Percentiles rank a stretch among this genome's conserved stretches.
These are phyloP conservation scores for Suillus decipiens DNA, from an alignment of 768 basidiomycete species.

Conservation along the genomic window DNA sequence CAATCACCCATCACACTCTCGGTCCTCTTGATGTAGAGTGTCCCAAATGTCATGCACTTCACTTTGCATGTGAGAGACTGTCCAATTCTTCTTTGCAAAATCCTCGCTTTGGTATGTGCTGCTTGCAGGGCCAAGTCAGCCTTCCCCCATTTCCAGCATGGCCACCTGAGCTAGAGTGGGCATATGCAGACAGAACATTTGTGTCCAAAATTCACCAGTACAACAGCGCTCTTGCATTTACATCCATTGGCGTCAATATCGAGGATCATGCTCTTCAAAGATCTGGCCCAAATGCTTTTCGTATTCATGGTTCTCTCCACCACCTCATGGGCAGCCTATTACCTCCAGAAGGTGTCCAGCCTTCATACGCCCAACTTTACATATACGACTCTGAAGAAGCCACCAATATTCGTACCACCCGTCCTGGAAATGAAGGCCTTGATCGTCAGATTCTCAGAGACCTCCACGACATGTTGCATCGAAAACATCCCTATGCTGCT, in stretches of 20 bases:
- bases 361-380: constrained; percentile 43
- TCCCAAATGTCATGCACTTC: constrained; percentile 21
- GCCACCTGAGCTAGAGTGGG: constrained; percentile 16
- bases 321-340: constrained; percentile 38
- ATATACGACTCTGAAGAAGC: constrained; percentile 40
- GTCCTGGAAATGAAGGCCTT: constrained; percentile 24
- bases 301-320: constrained; percentile 37
- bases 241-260: constrained; percentile 24
- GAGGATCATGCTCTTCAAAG: constrained; percentile 32
- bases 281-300: constrained; percentile 36
- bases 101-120: constrained; percentile 29
- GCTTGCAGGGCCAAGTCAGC: constrained; percentile 27
- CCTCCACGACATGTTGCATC: constrained; percentile 28
- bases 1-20: constrained; percentile 6
- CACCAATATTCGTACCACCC: constrained; percentile 23
- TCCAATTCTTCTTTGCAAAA: not conserved
- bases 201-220: constrained; percentile 40
- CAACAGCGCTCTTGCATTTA: constrained; percentile 44
- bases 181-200: constrained; percentile 28
- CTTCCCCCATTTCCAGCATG: constrained; percentile 23
- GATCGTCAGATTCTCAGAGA: constrained; percentile 20
- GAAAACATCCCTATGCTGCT: constrained; percentile 27
- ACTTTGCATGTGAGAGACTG: constrained; percentile 20
- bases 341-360: constrained; percentile 20
- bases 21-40: constrained; percentile 14